These are phyloP conservation scores for Candida piceae DNA, from an alignment of 805 yeast genomes.

Conservation along the genomic window DNA sequence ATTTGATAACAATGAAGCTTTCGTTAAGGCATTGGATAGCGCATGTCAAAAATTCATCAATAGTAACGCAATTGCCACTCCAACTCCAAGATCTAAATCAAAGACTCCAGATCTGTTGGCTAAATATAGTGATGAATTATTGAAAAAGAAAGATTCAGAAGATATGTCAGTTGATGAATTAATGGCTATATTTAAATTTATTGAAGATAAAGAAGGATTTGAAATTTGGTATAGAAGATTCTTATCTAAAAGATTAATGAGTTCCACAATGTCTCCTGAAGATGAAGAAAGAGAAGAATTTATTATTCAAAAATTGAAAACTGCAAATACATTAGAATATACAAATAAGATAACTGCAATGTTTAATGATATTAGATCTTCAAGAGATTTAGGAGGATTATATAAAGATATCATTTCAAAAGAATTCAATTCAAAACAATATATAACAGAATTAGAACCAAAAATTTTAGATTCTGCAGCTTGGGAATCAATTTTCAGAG, in stretches of 20 bases:
- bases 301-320: conserved; percentile 79
- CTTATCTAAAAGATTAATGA: conserved; percentile 81
- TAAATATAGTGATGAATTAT: conserved; percentile 76
- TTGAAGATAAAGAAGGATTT: conserved; percentile 92
- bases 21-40: conserved; percentile 81
- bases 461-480: conserved; percentile 29
- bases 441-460: conserved; percentile 28
- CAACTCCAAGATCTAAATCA: conserved; percentile 54
- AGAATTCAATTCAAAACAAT: conserved; percentile 15
- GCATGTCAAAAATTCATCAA: conserved; percentile 87
- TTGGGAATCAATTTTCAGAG: conserved; percentile 28
- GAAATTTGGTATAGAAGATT: conserved; percentile 88
- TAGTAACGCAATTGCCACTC: conserved; percentile 72
- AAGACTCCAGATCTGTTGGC: conserved; percentile 91
- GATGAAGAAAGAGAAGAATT: conserved; percentile 82
- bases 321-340: conserved; percentile 87
- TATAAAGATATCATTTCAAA: conserved; percentile 23
- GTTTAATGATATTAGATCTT: conserved; percentile 90
- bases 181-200: conserved; percentile 79
- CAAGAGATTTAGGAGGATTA: conserved; percentile 61
- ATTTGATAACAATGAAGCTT: conserved; percentile 68
- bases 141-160: conserved; percentile 64
- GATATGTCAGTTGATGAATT: conserved; percentile 81
- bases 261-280: conserved; percentile 68
- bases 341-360: conserved; percentile 91